Evolutionary conservation across 345 rosid species (phyloP), one percentile per base, ranked within the genome.

Genomic region (Cardamine resedifolia): DNA sequence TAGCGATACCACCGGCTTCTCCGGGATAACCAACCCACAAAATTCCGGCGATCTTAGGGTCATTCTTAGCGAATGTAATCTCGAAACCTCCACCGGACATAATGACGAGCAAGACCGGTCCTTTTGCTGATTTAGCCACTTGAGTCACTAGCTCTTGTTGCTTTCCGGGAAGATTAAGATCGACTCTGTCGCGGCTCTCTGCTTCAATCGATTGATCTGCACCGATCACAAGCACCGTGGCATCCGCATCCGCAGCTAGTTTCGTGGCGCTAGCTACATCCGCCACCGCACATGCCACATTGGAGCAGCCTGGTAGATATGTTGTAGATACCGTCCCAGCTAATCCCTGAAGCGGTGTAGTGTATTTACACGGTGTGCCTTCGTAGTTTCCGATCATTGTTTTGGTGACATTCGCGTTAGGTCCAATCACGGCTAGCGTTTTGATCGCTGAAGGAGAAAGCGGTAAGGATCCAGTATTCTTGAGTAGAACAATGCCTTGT

Each of bases 11-110:
- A 3, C 99, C 99, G 3, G 91, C 93, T 82, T 95, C 83, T 1
- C 97, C 99, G 1, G 97, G 99, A 74, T 89, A 91, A 20, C 97
- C 97, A 59, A 88, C 96, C 97, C 99, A 95, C 26, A 95, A 59
- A 18, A 95, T 95, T 81, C 89, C 83, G 12, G 83, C 79, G 47
- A 95, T 82, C 70, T 91, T 91, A 2, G 38, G 58, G 4, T 90
- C 62, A 30, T 70, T 78, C 77, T 90, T 95, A 0, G 98, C 96
- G 26, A 87, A 91, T 0, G 91, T 71, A 14, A 95, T 71, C 18
- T 95, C 99, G 36, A 95, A 78, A 23, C 99, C 96, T 3, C 97
- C 99, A 16, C 96, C 99, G 0, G 99, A 91, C 99, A 91, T 95
- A 24, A 95, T 85, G n/a, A 91, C 90, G 10, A 95, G 93, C 52